Base-by-base conservation (phyloP, 192 early-diverging fungal genomes). In the Coemansia sp. region DNA sequence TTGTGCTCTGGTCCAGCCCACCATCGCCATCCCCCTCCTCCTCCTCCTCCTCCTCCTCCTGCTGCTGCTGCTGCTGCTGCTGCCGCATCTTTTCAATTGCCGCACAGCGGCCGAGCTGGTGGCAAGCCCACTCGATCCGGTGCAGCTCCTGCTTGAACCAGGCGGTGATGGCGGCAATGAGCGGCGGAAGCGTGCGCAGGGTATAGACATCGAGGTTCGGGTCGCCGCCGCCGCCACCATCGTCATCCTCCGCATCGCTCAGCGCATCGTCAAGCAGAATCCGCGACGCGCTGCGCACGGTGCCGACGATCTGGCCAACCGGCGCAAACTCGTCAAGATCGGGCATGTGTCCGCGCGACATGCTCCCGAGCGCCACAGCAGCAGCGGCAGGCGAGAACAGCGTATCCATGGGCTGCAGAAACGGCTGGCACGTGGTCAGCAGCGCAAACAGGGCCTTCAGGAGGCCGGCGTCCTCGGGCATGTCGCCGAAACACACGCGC, bases 101-200 rank as follows among this genome's bases (percentile, higher is more conserved):
- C 11, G 63, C 70, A n/a, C 50, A 45, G 10, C 64, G 70, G 18
- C 57, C 65, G 2, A 81, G 57, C 63, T 81, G 79, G 11, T 47
- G 42, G 6, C 53, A 38, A 0, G 68, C 70, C 78, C 78, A 81
- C 53, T 81, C 69, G 2, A 75, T 18, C 9, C 56, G 61, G 5
- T 70, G 74, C 26, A 81, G 69, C 63, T 81, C 78, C 5, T 45
- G 9, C 39, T 50, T 65, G 43, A 81, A 44, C 78, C 78, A 81
- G 43, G 61, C 12, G 11, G 61, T 50, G 43, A 72, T 37, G 1
- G 48, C 21, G 0, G 58, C 19, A 2, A 72, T 62, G 13, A 81
- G 63, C 1, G 64, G 41, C 6, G 78, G 73, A 11, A 81, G 42
- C 6, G 67, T 72, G 6, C 78, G 78, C 11, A 49, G 15, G 2